Evolutionary conservation across 495 filamentous ascomycete genomes (phyloP).

Genomic region (Lepraria neglecta): DNA sequence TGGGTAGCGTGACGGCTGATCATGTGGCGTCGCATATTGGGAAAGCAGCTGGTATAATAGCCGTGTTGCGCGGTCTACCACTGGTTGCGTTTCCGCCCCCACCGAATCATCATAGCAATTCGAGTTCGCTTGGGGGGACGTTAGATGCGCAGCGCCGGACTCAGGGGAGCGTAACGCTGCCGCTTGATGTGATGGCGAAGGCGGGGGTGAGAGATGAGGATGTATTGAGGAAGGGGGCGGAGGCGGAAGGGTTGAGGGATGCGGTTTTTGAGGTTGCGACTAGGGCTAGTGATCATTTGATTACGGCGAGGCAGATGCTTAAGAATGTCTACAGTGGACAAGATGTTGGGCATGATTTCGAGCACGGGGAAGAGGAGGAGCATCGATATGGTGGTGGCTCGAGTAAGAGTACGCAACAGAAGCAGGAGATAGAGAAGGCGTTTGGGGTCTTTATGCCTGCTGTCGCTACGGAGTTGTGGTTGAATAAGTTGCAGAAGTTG

Average conservation of each 20-base stretch:
- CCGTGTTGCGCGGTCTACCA: conserved; percentile 75
- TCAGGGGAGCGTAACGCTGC: conserved; percentile 68
- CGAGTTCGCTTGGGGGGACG: conserved; percentile 34
- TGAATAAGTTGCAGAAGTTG: conserved; percentile 64
- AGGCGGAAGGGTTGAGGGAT: conserved; percentile 73
- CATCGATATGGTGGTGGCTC: conserved; percentile 50
- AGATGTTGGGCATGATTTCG: conserved; percentile 75
- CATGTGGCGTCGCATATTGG: conserved; percentile 92
- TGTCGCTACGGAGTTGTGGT: conserved; percentile 69
- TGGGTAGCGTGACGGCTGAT: conserved; percentile 76
- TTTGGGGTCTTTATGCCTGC: conserved; percentile 78
- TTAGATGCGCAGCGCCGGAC: conserved; percentile 35
- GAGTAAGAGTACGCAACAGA: conserved; percentile 35
- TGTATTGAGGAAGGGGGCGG: conserved; percentile 69
- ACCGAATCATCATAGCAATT: conserved; percentile 48
- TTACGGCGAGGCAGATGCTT: conserved; percentile 89
- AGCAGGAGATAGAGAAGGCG: conserved; percentile 54
- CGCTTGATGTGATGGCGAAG: conserved; percentile 84
- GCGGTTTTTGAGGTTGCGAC: conserved; percentile 90
- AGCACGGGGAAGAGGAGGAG: conserved; percentile 73
- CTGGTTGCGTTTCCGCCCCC: conserved; percentile 71
- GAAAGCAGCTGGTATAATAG: conserved; percentile 82
- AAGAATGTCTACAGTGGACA: conserved; percentile 64
- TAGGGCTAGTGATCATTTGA: conserved; percentile 87
- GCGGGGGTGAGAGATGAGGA: conserved; percentile 77